Base-by-base conservation (phyloP, 257 asterid species). In the Galeopsis tetrahit region DNA sequence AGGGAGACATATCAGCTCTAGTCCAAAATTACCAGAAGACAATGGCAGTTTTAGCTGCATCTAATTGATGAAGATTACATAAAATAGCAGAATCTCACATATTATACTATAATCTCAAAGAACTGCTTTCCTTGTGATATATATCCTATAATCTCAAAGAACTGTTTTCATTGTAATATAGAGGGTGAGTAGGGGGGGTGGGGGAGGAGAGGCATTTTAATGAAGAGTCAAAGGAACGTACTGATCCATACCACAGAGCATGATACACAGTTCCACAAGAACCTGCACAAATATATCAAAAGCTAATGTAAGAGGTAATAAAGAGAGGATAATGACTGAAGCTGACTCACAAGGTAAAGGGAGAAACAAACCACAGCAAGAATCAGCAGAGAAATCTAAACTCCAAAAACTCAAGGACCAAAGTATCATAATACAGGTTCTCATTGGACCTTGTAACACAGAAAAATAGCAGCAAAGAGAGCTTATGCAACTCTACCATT, bases 211-310 rank as follows among this genome's bases (percentile, higher is more conserved):
- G 73, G 46, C 65, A 34, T 55, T 13, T 73, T 63, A 68, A 73
- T 66, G 76, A 77, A 80, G 90, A 84, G 96, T 39, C 62, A 65
- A 74, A 82, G 85, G 85, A 78, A 92, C 99, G 70, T 95, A 95
- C 99, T 68, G 99, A 95, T 95, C 96, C 99, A 84, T 88, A 87
- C 99, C 96, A 92, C 90, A 87, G 86, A 79, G 90, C 99, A 82
- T 92, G 97, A 79, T 88, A 95, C 42, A 95, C 99, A 57, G 97
- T 87, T 82, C 99, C 99, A 85, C 98, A 92, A 36, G 96, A 92
- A 75, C 99, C 99, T 95, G 91, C 85, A 81, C 32, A 84, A 68
- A 69, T 32, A 67, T 52, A 75, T 74, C 60, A 68, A 39, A 76
- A 57, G 59, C 8, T 63, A 58, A 73, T 62, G 77, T 79, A 53